Conservation (phyloP, 345 rosid genomes). For the Euphorbia pulcherrima region DNA sequence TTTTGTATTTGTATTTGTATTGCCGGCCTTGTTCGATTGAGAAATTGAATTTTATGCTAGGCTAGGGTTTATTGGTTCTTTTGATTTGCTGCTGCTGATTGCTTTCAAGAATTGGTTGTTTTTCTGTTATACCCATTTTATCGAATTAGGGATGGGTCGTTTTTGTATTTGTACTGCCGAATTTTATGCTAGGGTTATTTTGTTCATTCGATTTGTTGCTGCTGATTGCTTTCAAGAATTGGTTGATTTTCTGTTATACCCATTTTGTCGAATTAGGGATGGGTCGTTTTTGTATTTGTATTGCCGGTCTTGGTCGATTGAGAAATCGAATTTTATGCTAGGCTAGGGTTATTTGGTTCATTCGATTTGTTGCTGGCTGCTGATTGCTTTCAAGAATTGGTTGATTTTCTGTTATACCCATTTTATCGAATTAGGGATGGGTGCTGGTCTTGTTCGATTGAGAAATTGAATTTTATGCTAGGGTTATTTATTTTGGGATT, state of each 20-base stretch:
- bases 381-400: no score
- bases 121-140: slow-evolving; percentile 11
- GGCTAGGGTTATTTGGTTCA: slow-evolving; percentile 15
- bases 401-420: no score
- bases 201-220: no score
- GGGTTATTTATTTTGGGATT: no score
- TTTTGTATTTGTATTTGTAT: no score
- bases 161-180: no score
- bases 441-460: no score
- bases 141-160: slow-evolving; percentile 7
- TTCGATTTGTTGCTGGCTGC: no score
- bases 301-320: neutral
- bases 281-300: neutral
- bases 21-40: neutral
- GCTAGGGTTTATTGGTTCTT: slow-evolving; percentile 9
- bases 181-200: no score
- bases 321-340: slow-evolving; percentile 1
- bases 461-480: no score
- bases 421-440: no score
- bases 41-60: slow-evolving; percentile 6
- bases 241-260: neutral
- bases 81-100: neutral
- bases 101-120: slow-evolving; percentile 10
- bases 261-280: slow-evolving; percentile 2
- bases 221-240: no score